A percentile compares a stretch with the other conserved stretches of the same genome.
phyloP scores from a whole-genome alignment of 1,139 yeast species.

The Suhomyces maxii region DNA sequence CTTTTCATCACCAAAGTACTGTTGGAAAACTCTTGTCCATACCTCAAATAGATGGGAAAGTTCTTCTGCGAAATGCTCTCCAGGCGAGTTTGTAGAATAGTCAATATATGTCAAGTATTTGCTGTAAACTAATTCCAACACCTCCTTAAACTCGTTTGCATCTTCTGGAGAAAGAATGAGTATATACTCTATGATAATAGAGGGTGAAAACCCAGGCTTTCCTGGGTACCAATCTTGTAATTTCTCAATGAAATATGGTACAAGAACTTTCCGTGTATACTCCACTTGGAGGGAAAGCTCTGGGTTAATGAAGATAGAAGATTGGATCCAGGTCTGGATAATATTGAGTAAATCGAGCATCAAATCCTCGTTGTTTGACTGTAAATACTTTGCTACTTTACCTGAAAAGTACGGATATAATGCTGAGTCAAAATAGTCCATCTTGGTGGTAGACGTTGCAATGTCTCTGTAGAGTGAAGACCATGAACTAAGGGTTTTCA shows the following conservation, averaged over 20 bases:
- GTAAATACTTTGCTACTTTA: constrained; percentile 3
- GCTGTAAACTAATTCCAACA: constrained; percentile 12
- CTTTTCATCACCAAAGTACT: constrained; percentile 9
- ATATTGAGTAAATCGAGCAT: constrained; percentile 13
- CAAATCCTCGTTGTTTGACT: constrained; percentile 1
- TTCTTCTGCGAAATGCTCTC: neutral
- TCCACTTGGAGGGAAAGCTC: constrained; percentile 15
- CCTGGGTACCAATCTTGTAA: constrained; percentile 19
- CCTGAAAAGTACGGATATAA: constrained; percentile 9
- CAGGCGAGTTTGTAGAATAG: neutral
- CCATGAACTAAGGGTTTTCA: constrained; percentile 17
- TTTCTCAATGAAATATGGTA: constrained; percentile 17
- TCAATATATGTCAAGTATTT: constrained; percentile 17
- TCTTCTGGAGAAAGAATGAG: constrained; percentile 17
- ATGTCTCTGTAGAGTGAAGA: constrained; percentile 16
- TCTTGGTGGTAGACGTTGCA: neutral
- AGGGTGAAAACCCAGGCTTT: constrained; percentile 6
- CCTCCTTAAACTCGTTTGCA: constrained; percentile 12
- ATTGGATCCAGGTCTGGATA: constrained; percentile 16
- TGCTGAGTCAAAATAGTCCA: constrained; percentile 14
- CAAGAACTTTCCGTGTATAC: constrained; percentile 18
- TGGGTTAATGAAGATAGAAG: constrained; percentile 18
- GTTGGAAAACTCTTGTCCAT: constrained; percentile 14
- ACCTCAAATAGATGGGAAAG: constrained; percentile 8
- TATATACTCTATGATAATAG: constrained; percentile 21